Evolutionary conservation across 352 stramenopile species (phyloP).

Genomic region (Phytopythium aichiense): DNA sequence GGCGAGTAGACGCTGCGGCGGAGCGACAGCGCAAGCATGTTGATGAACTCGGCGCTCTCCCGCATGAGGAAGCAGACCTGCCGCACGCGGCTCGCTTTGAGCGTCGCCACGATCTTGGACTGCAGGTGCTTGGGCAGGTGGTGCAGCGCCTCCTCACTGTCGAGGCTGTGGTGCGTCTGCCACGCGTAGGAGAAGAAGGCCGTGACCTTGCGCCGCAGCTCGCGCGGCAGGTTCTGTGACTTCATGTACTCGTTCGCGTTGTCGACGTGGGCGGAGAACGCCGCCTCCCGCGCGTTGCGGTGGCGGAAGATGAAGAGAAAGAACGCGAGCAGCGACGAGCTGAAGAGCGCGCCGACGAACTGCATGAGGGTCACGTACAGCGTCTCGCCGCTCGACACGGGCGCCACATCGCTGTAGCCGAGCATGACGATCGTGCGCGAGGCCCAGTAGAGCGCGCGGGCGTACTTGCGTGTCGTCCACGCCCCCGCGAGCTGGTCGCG

Average conservation of each 20-base stretch:
- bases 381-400: constrained; percentile 49
- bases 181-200: constrained; percentile 65
- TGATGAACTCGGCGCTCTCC: constrained; percentile 71
- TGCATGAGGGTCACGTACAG: constrained; percentile 46
- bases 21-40: constrained; percentile 45
- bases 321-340: constrained; percentile 53
- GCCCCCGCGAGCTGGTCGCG: constrained; percentile 44
- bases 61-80: constrained; percentile 70
- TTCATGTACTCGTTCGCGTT: constrained; percentile 73
- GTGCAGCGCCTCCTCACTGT: constrained; percentile 55
- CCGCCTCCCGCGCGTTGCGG: constrained; percentile 41
- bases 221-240: constrained; percentile 51
- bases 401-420: constrained; percentile 62
- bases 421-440: constrained; percentile 54
- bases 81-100: constrained; percentile 58
- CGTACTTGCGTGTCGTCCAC: constrained; percentile 42
- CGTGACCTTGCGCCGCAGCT: constrained; percentile 45
- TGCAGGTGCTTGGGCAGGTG: constrained; percentile 66
- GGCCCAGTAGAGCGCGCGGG: constrained; percentile 53
- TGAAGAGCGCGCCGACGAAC: constrained; percentile 45
- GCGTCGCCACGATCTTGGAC: constrained; percentile 49
- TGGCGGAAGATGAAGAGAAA: constrained; percentile 77
- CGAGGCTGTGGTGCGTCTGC: constrained; percentile 53
- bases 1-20: constrained; percentile 53
- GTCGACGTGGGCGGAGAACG: constrained; percentile 55